Conservation (phyloP, 2,329 filamentous ascomycete genomes). For the Dothideomycetes sp. region DNA sequence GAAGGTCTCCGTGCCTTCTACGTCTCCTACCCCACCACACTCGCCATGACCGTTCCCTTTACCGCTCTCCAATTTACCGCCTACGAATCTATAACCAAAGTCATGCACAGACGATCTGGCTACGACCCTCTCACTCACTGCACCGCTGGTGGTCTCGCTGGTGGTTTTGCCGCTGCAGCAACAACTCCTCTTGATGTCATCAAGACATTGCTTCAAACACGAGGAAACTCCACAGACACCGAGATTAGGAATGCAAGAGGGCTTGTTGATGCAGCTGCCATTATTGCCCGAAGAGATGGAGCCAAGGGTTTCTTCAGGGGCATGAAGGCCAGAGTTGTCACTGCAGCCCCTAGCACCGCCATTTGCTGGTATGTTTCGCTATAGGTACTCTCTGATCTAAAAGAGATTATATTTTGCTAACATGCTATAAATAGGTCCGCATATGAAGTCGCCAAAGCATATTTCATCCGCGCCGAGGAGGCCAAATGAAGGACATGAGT, state of each 20-base stretch:
- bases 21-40: slow-evolving; percentile 92
- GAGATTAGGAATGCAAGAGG: slow-evolving; percentile 81
- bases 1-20: slow-evolving; percentile 93
- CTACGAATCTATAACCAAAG: slow-evolving; percentile 91
- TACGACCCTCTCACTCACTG: slow-evolving; percentile 96
- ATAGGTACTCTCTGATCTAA: background rate
- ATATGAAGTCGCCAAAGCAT: slow-evolving; percentile 58
- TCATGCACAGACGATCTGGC: slow-evolving; percentile 66
- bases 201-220: slow-evolving; percentile 92
- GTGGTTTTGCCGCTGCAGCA: slow-evolving; percentile 83
- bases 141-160: slow-evolving; percentile 80
- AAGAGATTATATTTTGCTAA: slow-evolving; percentile 10
- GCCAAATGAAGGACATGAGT: too few relatives aligned
- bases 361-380: slow-evolving; percentile 78
- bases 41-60: slow-evolving; percentile 98
- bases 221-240: slow-evolving; percentile 68
- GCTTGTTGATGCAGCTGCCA: slow-evolving; percentile 63
- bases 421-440: slow-evolving; percentile 38
- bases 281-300: slow-evolving; percentile 77
- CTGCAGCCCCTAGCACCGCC: slow-evolving; percentile 97
- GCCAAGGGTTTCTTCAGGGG: slow-evolving; percentile 85
- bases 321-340: slow-evolving; percentile 79
- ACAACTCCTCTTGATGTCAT: slow-evolving; percentile 97
- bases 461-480: slow-evolving; percentile 41
- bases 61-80: slow-evolving; percentile 94